Percentiles rank a stretch among this genome's conserved stretches.
Evolutionary conservation across 345 rosid species (phyloP).

Genomic region (Lepidium sativum): DNA sequence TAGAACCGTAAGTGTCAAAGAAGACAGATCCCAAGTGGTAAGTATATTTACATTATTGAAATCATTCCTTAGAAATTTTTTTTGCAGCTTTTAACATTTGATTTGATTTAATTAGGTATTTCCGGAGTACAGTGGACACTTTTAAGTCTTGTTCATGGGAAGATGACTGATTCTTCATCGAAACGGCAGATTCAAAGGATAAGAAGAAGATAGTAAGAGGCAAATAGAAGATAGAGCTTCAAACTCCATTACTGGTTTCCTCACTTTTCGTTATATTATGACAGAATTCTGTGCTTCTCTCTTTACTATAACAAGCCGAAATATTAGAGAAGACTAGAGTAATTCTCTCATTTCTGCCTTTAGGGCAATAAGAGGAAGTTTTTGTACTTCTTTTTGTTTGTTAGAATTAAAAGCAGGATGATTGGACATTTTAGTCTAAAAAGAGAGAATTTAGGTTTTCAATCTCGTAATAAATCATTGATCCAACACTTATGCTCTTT

Average conservation of each 20-base stretch:
- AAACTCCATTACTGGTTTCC: too few relatives aligned
- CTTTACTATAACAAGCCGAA: too few relatives aligned
- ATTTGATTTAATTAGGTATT: slow-evolving; percentile 18
- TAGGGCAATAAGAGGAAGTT: slow-evolving; percentile 16
- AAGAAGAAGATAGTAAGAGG: background rate
- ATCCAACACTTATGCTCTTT: background rate
- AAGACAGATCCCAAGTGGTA: slow-evolving; percentile 36
- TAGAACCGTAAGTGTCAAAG: slow-evolving; percentile 50
- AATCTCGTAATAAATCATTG: too few relatives aligned
- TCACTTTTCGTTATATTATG: too few relatives aligned
- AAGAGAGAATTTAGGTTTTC: background rate
- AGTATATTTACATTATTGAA: background rate
- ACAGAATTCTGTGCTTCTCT: too few relatives aligned
- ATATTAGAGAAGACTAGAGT: too few relatives aligned
- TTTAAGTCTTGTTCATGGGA: slow-evolving; percentile 1
- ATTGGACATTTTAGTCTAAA: background rate
- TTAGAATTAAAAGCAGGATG: background rate
- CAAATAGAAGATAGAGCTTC: background rate
- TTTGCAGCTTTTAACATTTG: background rate
- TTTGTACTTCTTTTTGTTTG: slow-evolving; percentile 7
- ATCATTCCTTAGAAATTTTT: background rate
- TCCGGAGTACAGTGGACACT: slow-evolving; percentile 20
- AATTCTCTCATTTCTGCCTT: slow-evolving; percentile 16
- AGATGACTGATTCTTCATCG: background rate
- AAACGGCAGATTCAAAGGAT: too few relatives aligned